These are phyloP conservation scores for Oxytropis ochrocephala DNA, from an alignment of 306 rosid genomes.

Conservation along the genomic window DNA sequence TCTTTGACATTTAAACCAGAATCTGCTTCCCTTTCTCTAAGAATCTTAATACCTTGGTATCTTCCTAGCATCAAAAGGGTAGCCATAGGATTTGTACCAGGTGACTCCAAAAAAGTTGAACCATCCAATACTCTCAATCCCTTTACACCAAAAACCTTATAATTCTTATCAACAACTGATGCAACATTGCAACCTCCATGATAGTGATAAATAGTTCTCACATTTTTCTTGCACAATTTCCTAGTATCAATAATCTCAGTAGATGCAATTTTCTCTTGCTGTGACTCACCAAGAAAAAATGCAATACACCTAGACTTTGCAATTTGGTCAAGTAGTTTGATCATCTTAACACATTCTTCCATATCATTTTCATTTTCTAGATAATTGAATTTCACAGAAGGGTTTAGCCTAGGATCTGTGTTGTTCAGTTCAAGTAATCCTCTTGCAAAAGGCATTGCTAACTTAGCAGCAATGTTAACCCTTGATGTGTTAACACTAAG, in stretches of 20 bases:
- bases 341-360: slow-evolving; percentile 45
- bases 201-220: slow-evolving; percentile 60
- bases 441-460: slow-evolving; percentile 50
- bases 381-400: slow-evolving; percentile 62
- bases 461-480: slow-evolving; percentile 55
- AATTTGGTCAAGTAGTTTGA: slow-evolving; percentile 41
- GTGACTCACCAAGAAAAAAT: slow-evolving; percentile 35
- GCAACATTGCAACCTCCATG: slow-evolving; percentile 67
- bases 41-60: slow-evolving; percentile 63
- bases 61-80: slow-evolving; percentile 72
- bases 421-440: slow-evolving; percentile 45
- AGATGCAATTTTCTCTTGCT: slow-evolving; percentile 25
- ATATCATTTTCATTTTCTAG: slow-evolving; percentile 41
- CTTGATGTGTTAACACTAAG: slow-evolving; percentile 41
- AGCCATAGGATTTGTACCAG: slow-evolving; percentile 79
- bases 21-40: slow-evolving; percentile 23
- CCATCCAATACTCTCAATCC: slow-evolving; percentile 59
- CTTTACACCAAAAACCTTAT: slow-evolving; percentile 45
- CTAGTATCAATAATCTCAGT: slow-evolving; percentile 28
- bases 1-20: slow-evolving; percentile 3
- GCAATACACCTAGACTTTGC: slow-evolving; percentile 51
- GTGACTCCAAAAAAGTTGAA: slow-evolving; percentile 61
- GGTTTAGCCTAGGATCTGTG: slow-evolving; percentile 64
- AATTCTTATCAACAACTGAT: slow-evolving; percentile 48
- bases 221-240: slow-evolving; percentile 43